These are phyloP conservation scores for Scheffersomyces segobiensis DNA, from an alignment of 1,139 yeast genomes.

Conservation along the genomic window DNA sequence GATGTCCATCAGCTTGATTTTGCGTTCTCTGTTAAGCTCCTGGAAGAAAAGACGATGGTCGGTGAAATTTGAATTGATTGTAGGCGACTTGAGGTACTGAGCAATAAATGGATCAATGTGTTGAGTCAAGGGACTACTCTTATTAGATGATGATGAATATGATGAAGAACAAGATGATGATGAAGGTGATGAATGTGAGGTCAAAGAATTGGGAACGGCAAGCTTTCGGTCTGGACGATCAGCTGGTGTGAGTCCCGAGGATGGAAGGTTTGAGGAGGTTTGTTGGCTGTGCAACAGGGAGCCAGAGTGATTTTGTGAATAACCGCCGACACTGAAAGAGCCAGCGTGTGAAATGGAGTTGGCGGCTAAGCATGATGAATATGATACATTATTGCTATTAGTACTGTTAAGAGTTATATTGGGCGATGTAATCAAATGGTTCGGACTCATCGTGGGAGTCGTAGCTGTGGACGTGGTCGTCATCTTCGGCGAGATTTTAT, in stretches of 20 bases:
- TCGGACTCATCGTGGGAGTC: constrained; percentile 1
- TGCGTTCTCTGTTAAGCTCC: constrained; percentile 23
- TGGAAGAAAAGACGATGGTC: constrained; percentile 27
- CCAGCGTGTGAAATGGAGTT: neutral
- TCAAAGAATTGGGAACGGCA: neutral
- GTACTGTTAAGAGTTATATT: neutral
- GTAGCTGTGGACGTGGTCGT: constrained; percentile 2
- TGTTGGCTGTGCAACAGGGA: neutral
- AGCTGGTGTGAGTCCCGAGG: neutral
- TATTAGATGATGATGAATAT: neutral
- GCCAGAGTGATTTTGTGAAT: neutral
- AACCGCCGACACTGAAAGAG: neutral
- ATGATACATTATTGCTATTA: neutral
- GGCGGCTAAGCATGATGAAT: neutral
- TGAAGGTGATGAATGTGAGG: constrained; percentile 1
- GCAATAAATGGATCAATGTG: constrained; percentile 26
- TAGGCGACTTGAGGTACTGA: constrained; percentile 28
- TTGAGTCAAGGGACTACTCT: constrained; percentile 1
- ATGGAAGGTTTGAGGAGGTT: neutral
- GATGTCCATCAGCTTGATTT: constrained; percentile 24
- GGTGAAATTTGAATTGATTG: constrained; percentile 15
- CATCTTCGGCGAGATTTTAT: constrained; percentile 12
- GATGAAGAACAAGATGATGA: constrained; percentile 1
- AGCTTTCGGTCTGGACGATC: constrained; percentile 2
- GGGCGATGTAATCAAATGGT: neutral